These are phyloP conservation scores for Fistulifera solaris DNA, from an alignment of 108 stramenopile genomes.

Conservation along the genomic window DNA sequence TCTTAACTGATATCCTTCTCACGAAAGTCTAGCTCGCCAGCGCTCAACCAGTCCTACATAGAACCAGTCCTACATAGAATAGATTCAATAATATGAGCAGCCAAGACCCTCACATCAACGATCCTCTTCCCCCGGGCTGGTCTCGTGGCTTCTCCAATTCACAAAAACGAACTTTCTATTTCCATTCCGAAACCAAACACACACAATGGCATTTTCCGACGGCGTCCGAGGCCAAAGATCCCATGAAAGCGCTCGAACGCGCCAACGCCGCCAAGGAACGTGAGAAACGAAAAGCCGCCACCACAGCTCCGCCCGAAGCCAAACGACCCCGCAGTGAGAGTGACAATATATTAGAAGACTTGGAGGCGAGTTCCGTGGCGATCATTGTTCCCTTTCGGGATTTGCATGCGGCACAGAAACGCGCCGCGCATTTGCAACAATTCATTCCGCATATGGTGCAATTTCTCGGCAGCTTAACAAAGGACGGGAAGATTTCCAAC, in stretches of 20 bases:
- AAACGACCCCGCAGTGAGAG: constrained; percentile 3
- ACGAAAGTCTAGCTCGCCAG: no score
- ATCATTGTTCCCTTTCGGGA: constrained; percentile 97
- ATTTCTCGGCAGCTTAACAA: constrained; percentile 47
- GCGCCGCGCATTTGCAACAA: constrained; percentile 71
- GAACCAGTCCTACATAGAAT: no score
- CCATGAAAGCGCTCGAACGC: constrained; percentile 52
- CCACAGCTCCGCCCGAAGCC: not conserved
- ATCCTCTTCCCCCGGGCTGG: constrained; percentile 76
- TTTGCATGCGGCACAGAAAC: constrained; percentile 82
- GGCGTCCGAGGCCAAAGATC: constrained; percentile 65
- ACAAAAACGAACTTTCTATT: constrained; percentile 65
- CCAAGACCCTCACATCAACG: no score
- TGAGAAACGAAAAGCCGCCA: constrained; percentile 10
- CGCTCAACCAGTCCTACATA: no score
- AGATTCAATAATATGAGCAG: no score
- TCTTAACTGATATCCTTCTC: no score
- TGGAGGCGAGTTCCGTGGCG: constrained; percentile 60
- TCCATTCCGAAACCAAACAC: constrained; percentile 62
- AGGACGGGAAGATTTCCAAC: constrained; percentile 32
- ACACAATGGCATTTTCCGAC: constrained; percentile 92
- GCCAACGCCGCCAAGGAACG: constrained; percentile 35
- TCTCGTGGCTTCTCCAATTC: constrained; percentile 54
- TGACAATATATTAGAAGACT: constrained; percentile 9
- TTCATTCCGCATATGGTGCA: constrained; percentile 91